These are phyloP conservation scores for Penicillium mononematosum DNA, from an alignment of 495 filamentous ascomycete species.

Conservation along the genomic window DNA sequence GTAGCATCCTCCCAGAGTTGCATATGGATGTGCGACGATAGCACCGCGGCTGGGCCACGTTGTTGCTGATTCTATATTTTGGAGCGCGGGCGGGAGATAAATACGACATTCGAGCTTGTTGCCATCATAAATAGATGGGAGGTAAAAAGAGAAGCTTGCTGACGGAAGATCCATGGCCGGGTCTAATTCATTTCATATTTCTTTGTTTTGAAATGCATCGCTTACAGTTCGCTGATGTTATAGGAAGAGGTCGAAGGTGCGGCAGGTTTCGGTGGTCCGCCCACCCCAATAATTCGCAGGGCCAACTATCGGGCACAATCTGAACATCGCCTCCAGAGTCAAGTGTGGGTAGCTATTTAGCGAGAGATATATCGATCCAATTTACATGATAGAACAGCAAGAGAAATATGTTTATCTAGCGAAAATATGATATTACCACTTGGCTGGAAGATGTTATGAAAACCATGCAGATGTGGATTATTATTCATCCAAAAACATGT, in stretches of 20 bases:
- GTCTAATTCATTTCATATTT: neutral
- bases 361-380: neutral
- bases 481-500: neutral
- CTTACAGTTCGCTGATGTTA: neutral
- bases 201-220: neutral
- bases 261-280: conserved; percentile 4
- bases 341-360: too few species aligned
- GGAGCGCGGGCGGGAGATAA: conserved; percentile 58
- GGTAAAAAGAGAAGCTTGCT: conserved; percentile 68
- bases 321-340: neutral
- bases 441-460: neutral
- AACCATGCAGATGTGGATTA: neutral
- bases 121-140: conserved; percentile 82
- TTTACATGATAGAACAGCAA: neutral
- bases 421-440: neutral
- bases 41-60: conserved; percentile 59
- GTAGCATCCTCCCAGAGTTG: conserved; percentile 78
- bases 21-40: conserved; percentile 88
- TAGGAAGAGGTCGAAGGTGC: neutral
- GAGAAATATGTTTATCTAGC: neutral
- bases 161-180: conserved; percentile 38
- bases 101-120: conserved; percentile 73
- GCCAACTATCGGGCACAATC: neutral
- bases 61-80: conserved; percentile 29
- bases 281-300: neutral